These are phyloP conservation scores for Mucor irregularis DNA, from an alignment of 371 early-diverging fungal genomes.

Conservation along the genomic window DNA sequence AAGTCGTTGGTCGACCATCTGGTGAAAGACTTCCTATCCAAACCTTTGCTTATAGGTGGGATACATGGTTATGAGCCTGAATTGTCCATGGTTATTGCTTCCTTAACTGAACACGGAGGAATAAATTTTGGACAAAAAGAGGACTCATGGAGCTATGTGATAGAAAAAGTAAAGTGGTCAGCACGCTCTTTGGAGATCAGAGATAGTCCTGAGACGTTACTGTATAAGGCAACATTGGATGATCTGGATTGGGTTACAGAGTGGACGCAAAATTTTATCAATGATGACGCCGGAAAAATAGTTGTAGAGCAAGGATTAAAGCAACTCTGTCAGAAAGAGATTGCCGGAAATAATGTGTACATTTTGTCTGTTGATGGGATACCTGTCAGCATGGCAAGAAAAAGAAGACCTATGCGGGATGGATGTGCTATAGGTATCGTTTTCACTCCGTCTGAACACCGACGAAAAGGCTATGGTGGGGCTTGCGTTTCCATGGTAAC, in stretches of 20 bases:
- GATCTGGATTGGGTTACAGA: too few relatives aligned
- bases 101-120: not conserved
- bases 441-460: slow-evolving; percentile 4
- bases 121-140: not conserved
- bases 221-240: too few relatives aligned
- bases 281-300: not conserved
- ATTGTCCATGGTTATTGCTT: not conserved
- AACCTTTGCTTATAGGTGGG: not conserved
- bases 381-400: slow-evolving; percentile 20
- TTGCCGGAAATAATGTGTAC: not conserved
- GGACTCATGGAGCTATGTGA: not conserved
- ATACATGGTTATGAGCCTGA: slow-evolving; percentile 3
- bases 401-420: slow-evolving; percentile 10
- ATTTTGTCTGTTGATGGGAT: not conserved
- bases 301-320: not conserved
- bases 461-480: slow-evolving; percentile 11
- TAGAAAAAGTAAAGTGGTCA: not conserved
- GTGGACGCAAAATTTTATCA: not conserved
- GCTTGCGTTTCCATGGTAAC: slow-evolving; percentile 7
- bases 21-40: not conserved
- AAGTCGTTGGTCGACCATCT: not conserved
- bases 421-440: slow-evolving; percentile 14
- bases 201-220: not conserved
- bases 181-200: too few relatives aligned
- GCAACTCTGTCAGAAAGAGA: not conserved